Base-by-base conservation (phyloP, 2,329 filamentous ascomycete species). In the Sporothrix mexicana region DNA sequence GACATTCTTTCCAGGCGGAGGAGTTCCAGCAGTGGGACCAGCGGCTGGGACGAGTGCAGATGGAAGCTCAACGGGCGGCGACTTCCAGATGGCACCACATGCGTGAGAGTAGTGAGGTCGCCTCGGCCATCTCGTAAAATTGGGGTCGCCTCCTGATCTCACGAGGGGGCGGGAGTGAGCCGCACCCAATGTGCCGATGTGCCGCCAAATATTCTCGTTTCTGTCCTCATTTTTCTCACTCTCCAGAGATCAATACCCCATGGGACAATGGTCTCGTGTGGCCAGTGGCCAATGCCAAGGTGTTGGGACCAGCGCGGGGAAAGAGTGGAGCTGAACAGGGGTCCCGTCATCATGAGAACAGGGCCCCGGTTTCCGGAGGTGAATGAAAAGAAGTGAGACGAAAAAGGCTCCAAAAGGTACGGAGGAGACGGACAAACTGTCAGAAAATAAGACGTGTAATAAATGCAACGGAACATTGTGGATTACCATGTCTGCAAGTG, bases 261-360 rank as follows among this genome's bases (percentile, higher is more conserved):
- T 55, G 51, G 30, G 30, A 36, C 30, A 36, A 36, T 3, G 30
- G 30, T 36, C 30, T 55, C 23, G 8, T n/a, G 15, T 20, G 6
- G 51, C n/a, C n/a, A n/a, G 36, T 36, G 25, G 57, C 57, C 57
- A 30, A 17, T 13, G 57, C 57, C 15, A 61, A 36, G 57, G 30
- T 13, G 13, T n/a, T 61, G 57, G 55, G 15, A 36, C 57, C 57
- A 61, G 25, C 57, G 57, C 53, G 57, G 57, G 57, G 57, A n/a
- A 61, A 61, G 57, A 36, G 57, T 25, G 17, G 57, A 61, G 51
- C 8, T 3, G 4, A 8, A 59, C 57, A 61, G 25, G 57, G 57
- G 57, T 61, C 57, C 30, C 47, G 25, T 61, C 25, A 61, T 61
- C 57, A 61, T 36, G 25, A 23, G 57, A 41, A 8, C 25, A 61